phyloP scores from a whole-genome alignment of 1,139 yeast genomes.

The Pichia sp. region DNA sequence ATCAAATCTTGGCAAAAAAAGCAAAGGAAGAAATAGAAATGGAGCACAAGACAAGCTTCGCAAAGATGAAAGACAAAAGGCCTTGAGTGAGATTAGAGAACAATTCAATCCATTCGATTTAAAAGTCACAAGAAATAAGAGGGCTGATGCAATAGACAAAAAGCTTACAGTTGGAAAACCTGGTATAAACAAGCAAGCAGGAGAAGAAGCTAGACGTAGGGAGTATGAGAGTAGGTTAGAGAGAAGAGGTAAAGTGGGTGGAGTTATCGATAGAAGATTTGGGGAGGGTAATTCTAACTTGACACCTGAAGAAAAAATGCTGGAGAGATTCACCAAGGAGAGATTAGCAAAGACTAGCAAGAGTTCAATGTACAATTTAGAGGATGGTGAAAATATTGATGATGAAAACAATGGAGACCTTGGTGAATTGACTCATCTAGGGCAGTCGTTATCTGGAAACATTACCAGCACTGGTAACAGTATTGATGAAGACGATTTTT shows the following conservation, averaged over 20 bases:
- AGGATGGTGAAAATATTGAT: constrained; percentile 59
- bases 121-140: constrained; percentile 64
- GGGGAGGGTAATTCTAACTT: constrained; percentile 77
- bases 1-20: constrained; percentile 55
- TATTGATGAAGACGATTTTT: constrained; percentile 34
- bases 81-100: constrained; percentile 60
- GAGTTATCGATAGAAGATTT: constrained; percentile 79
- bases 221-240: constrained; percentile 64
- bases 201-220: constrained; percentile 66
- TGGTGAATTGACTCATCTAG: constrained; percentile 71
- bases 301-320: constrained; percentile 87
- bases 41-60: constrained; percentile 59
- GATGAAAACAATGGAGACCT: constrained; percentile 32
- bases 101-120: constrained; percentile 89
- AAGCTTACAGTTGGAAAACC: constrained; percentile 65
- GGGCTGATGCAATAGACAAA: constrained; percentile 55
- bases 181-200: constrained; percentile 68
- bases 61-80: constrained; percentile 57
- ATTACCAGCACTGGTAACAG: constrained; percentile 37
- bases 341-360: constrained; percentile 57
- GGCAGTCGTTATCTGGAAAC: constrained; percentile 43
- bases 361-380: constrained; percentile 62
- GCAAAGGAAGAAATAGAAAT: constrained; percentile 41
- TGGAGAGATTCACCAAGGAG: constrained; percentile 89
- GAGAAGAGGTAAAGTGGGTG: constrained; percentile 69